These are phyloP conservation scores for Solanum habrochaites DNA, from an alignment of 257 asterid genomes.

Conservation along the genomic window DNA sequence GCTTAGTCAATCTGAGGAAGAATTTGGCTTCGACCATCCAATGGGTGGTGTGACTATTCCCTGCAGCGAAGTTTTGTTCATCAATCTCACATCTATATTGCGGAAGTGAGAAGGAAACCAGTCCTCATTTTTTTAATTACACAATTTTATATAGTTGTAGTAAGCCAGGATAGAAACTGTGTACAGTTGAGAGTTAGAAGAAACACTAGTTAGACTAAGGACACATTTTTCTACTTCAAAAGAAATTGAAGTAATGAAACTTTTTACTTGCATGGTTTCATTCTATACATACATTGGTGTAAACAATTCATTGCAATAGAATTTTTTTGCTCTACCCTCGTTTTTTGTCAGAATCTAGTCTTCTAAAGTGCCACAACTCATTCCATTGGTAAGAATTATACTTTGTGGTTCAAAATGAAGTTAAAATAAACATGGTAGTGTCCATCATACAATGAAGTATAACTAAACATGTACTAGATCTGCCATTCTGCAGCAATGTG, in stretches of 20 bases:
- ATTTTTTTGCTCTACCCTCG: neutral
- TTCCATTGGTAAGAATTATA: neutral
- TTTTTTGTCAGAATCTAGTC: neutral
- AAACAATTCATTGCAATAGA: neutral
- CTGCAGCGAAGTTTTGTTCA: neutral
- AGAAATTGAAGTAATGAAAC: neutral
- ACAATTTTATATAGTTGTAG: neutral
- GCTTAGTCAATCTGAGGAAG: neutral
- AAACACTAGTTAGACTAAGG: neutral
- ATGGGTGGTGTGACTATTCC: neutral
- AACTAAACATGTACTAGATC: neutral
- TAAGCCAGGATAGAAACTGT: neutral
- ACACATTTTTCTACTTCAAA: neutral
- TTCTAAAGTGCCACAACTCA: neutral
- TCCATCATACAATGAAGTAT: neutral
- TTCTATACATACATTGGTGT: neutral
- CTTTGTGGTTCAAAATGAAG: neutral
- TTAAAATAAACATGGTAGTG: neutral
- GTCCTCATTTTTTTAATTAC: neutral
- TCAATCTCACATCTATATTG: constrained; percentile 3
- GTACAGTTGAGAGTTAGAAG: neutral
- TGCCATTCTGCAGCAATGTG: neutral
- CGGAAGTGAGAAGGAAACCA: neutral
- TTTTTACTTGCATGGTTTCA: neutral
- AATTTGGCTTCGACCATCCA: neutral